Evolutionary conservation across 148 eudicot species (phyloP).

Genomic region (Heliosperma pusillum): DNA sequence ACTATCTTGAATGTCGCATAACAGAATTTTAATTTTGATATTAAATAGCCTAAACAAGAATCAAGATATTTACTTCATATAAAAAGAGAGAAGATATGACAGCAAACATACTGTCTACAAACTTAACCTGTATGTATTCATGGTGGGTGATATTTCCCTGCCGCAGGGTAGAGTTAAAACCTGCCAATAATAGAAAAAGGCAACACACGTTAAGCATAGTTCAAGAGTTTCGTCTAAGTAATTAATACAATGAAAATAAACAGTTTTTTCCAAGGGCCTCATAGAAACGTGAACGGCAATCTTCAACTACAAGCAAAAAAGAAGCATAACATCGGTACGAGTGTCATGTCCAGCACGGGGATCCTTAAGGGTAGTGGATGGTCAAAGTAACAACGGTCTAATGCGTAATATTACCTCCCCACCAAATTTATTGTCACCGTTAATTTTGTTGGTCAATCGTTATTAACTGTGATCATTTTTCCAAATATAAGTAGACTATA

Average conservation of each 20-base stretch:
- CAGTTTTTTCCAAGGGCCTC: background rate
- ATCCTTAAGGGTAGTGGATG: background rate
- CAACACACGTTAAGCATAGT: constrained; percentile 7
- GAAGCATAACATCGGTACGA: background rate
- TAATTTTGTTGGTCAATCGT: background rate
- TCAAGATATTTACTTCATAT: background rate
- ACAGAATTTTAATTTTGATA: background rate
- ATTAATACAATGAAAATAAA: background rate
- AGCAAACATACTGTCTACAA: background rate
- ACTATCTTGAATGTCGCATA: background rate
- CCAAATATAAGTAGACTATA: background rate
- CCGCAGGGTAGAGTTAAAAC: constrained; percentile 93
- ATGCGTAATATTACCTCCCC: background rate
- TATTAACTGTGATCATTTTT: background rate
- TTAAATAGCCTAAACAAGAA: background rate
- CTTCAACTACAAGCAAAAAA: background rate
- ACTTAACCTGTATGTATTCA: constrained; percentile 89
- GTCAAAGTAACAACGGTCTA: background rate
- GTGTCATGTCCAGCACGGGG: background rate
- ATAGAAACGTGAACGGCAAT: background rate
- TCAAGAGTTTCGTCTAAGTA: background rate
- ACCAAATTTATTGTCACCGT: background rate
- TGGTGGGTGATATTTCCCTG: constrained; percentile 99
- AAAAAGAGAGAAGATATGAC: background rate
- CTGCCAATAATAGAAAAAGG: constrained; percentile 33